Evolutionary conservation across 148 eudicot genomes (phyloP).

Genomic region (Polygonum aviculare): DNA sequence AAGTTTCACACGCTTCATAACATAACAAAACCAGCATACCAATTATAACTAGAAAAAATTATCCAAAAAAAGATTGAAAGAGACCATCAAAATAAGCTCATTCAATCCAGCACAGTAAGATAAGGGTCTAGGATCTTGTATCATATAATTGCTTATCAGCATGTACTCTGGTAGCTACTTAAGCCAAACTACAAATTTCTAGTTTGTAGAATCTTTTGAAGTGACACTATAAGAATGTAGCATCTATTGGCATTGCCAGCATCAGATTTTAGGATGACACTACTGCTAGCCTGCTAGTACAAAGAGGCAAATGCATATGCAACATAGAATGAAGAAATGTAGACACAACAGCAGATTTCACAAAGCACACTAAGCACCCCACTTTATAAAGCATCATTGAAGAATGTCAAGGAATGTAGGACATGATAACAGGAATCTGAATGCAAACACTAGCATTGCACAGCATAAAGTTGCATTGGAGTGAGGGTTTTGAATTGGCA

Average conservation of each 20-base stretch:
- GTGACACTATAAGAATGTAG: background rate
- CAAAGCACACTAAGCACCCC: background rate
- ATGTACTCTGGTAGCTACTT: no score
- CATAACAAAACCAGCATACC: background rate
- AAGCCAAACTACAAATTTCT: background rate
- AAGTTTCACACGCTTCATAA: background rate
- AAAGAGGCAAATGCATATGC: background rate
- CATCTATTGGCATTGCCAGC: background rate
- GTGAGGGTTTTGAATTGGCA: background rate
- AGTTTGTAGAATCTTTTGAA: no score
- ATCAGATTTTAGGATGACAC: background rate
- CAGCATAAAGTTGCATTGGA: background rate
- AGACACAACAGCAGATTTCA: background rate
- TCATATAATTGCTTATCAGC: no score
- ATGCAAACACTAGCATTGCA: conserved; percentile 3
- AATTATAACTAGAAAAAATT: background rate
- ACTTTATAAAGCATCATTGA: background rate
- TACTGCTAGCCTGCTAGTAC: background rate
- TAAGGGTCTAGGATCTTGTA: background rate
- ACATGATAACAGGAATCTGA: background rate
- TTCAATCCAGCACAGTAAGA: background rate
- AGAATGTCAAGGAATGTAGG: background rate
- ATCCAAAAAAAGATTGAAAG: background rate
- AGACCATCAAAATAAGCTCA: background rate
- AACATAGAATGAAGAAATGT: background rate